These are phyloP conservation scores for Incumbomyces lentus DNA, from an alignment of 2,329 filamentous ascomycete species.

Conservation along the genomic window DNA sequence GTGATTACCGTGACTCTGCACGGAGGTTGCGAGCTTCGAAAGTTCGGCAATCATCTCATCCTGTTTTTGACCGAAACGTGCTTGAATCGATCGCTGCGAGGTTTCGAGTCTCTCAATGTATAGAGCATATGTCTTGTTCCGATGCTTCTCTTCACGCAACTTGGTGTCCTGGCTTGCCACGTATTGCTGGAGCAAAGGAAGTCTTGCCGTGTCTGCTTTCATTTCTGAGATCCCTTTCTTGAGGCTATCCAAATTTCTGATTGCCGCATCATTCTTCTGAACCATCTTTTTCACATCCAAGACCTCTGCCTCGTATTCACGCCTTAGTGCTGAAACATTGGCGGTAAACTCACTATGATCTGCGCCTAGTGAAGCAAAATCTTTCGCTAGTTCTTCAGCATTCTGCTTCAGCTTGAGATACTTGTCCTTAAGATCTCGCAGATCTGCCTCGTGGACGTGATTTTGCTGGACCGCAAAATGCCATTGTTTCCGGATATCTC, in stretches of 20 bases:
- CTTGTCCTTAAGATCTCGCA: constrained; percentile 12
- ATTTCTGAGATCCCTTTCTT: constrained; percentile 5
- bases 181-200: constrained; percentile 5
- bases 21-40: background rate
- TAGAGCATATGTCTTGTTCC: constrained; percentile 11
- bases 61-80: background rate
- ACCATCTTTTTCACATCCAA: constrained; percentile 10
- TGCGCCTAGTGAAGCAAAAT: constrained; percentile 11
- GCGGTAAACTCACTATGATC: background rate
- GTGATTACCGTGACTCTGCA: background rate
- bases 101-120: constrained; percentile 14
- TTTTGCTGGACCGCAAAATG: constrained; percentile 5
- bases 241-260: constrained; percentile 5
- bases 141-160: constrained; percentile 10
- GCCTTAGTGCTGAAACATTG: constrained; percentile 6
- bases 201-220: constrained; percentile 2
- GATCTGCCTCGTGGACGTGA: constrained; percentile 7
- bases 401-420: constrained; percentile 18
- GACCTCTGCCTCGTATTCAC: background rate
- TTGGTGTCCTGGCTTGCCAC: constrained; percentile 2
- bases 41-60: background rate
- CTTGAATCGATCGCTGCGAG: background rate
- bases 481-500: constrained; percentile 6
- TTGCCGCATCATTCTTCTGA: background rate
- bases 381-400: constrained; percentile 15